Evolutionary conservation across 2,329 filamentous ascomycete species (phyloP).

Genomic region (Colletotrichum limetticola): DNA sequence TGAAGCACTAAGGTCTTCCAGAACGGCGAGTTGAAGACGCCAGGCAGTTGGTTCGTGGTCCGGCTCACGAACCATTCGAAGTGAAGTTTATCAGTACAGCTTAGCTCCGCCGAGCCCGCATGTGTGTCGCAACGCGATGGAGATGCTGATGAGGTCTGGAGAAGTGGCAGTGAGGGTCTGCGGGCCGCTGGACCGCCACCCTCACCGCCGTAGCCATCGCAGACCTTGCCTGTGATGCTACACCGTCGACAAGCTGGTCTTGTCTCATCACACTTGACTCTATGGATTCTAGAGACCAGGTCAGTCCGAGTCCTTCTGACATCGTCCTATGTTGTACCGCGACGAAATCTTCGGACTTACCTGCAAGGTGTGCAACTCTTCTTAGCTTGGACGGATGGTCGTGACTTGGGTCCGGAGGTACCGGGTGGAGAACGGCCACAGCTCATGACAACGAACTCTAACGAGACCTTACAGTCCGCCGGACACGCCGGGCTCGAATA

Average conservation of each 20-base stretch:
- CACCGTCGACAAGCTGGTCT: constrained; percentile 38
- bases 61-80: constrained; percentile 57
- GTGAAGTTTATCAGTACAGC: constrained; percentile 36
- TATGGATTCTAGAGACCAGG: constrained; percentile 33
- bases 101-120: background rate
- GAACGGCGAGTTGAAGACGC: constrained; percentile 48
- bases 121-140: background rate
- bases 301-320: background rate
- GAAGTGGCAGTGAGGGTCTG: background rate
- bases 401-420: background rate
- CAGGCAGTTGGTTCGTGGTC: constrained; percentile 49
- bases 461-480: background rate
- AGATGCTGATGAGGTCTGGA: background rate
- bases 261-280: constrained; percentile 42
- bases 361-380: constrained; percentile 32
- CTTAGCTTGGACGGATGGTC: background rate
- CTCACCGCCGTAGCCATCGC: constrained; percentile 40
- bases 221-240: constrained; percentile 37
- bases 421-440: background rate
- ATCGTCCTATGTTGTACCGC: background rate
- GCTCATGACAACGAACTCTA: background rate
- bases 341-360: background rate
- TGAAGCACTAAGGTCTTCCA: constrained; percentile 52
- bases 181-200: background rate
- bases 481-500: background rate